Conservation (phyloP, 768 basidiomycete species). For the Naganishia antarctica region DNA sequence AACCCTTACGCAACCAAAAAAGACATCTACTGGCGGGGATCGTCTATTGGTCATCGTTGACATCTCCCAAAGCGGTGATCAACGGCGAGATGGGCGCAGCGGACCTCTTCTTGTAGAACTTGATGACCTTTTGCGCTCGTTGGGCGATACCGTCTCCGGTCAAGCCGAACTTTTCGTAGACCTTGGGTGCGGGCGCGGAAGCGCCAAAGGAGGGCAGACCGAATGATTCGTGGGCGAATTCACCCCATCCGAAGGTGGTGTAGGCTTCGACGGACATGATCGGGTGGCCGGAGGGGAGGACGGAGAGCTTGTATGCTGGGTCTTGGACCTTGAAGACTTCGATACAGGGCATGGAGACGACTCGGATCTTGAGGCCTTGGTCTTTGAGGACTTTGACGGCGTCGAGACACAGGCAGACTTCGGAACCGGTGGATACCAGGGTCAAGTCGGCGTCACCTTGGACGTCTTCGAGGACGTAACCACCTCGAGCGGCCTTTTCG, state of each 20-base stretch:
- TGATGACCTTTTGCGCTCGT: conserved; percentile 77
- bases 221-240: conserved; percentile 75
- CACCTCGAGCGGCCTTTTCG: conserved; percentile 75
- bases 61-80: conserved; percentile 49
- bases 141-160: conserved; percentile 62
- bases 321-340: conserved; percentile 74
- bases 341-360: conserved; percentile 88
- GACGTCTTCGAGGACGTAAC: conserved; percentile 82
- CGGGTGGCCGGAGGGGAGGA: conserved; percentile 81
- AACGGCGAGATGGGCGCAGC: conserved; percentile 47
- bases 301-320: conserved; percentile 71
- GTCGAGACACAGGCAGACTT: conserved; percentile 80
- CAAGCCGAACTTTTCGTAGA: conserved; percentile 85
- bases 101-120: conserved; percentile 69
- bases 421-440: conserved; percentile 81
- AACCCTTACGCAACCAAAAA: not conserved
- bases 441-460: conserved; percentile 70
- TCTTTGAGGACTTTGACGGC: conserved; percentile 72
- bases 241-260: conserved; percentile 70
- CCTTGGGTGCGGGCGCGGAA: conserved; percentile 81
- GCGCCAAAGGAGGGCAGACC: conserved; percentile 68
- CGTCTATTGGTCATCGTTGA: conserved; percentile 37
- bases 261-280: conserved; percentile 84
- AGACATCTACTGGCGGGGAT: not conserved
- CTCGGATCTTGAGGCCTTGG: conserved; percentile 71